Percentiles rank a stretch among this genome's conserved stretches.
phyloP scores from a whole-genome alignment of 352 stramenopile species.

The Sclerospora graminicola region DNA sequence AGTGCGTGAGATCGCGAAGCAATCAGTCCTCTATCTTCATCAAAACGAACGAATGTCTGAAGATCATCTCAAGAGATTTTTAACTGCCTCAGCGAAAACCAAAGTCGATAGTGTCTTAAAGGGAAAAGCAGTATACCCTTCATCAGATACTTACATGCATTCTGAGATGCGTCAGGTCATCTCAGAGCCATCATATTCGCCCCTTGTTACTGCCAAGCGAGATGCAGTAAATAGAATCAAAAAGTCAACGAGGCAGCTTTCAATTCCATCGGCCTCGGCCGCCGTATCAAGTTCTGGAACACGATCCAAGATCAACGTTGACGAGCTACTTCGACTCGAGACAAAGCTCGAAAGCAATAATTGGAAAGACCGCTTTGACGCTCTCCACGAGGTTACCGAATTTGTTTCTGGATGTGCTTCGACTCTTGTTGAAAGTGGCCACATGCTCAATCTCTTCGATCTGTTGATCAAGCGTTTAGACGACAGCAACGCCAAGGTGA shows the following conservation, averaged over 20 bases:
- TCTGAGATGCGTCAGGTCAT: no score
- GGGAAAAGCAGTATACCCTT: no score
- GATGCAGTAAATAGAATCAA: no score
- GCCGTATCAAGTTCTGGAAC: constrained; percentile 10
- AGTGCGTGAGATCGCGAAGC: no score
- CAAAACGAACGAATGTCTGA: no score
- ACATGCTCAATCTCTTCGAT: constrained; percentile 61
- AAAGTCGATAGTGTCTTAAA: no score
- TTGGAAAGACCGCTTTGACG: constrained; percentile 73
- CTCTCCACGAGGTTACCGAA: constrained; percentile 26
- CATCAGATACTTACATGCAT: no score
- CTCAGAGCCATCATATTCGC: no score
- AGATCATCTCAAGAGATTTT: no score
- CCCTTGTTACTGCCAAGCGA: no score
- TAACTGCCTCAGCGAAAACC: no score
- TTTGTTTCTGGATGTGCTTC: constrained; percentile 26
- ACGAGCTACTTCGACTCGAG: constrained; percentile 29
- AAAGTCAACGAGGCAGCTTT: constrained; percentile 2
- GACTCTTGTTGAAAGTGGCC: constrained; percentile 19
- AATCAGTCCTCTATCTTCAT: no score
- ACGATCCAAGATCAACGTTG: constrained; percentile 24
- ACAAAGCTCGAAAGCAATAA: constrained; percentile 55
- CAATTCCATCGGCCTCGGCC: constrained; percentile 7
- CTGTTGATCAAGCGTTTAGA: constrained; percentile 54
- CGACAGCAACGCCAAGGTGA: constrained; percentile 71